A percentile compares a stretch with the other conserved stretches of the same genome.
phyloP scores from a whole-genome alignment of 2,329 filamentous ascomycete genomes.

The Rhexocercosporidium sp. region DNA sequence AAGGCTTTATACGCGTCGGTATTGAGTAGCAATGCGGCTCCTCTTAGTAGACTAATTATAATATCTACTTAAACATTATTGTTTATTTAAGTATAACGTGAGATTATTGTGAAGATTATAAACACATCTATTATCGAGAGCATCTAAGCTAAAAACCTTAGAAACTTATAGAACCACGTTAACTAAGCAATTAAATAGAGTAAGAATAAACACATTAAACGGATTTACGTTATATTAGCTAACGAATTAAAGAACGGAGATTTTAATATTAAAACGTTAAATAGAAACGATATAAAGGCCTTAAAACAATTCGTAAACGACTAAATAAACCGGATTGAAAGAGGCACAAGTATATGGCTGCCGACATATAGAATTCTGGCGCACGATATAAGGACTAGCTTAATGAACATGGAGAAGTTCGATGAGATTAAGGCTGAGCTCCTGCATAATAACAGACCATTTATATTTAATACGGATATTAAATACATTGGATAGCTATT shows the following conservation, averaged over 20 bases:
- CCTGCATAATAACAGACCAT: too few species aligned
- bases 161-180: constrained; percentile 26
- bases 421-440: too few species aligned
- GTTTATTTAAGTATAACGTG: too few species aligned
- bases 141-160: constrained; percentile 27
- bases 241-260: constrained; percentile 24
- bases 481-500: constrained; percentile 21
- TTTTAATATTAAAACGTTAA: constrained; percentile 20
- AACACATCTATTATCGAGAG: constrained; percentile 19
- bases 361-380: constrained; percentile 24
- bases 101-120: too few species aligned
- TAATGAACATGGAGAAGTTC: constrained; percentile 20
- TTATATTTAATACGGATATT: constrained; percentile 20
- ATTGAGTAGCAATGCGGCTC: too few species aligned
- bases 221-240: constrained; percentile 17
- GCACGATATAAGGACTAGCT: constrained; percentile 19
- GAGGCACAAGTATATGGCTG: constrained; percentile 16
- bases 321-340: constrained; percentile 17
- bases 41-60: too few species aligned
- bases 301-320: constrained; percentile 21
- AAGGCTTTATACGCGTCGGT: background rate
- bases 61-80: too few species aligned
- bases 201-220: constrained; percentile 25
- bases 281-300: constrained; percentile 15
- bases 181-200: constrained; percentile 26